Base-by-base conservation (phyloP, 257 asterid species). In the Fraxinus pennsylvanica region DNA sequence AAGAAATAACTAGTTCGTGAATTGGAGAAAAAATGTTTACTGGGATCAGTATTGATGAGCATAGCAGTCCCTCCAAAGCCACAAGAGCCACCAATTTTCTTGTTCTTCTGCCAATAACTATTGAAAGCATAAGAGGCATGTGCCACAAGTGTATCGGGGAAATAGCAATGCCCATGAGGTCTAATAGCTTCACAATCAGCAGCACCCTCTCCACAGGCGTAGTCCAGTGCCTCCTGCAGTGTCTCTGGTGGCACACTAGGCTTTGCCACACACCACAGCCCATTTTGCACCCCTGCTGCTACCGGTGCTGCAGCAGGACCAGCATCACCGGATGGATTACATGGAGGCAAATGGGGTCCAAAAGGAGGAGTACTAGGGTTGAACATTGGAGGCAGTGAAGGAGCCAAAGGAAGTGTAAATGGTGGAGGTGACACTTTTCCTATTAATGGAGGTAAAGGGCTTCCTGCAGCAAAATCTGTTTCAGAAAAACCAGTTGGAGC, bases 61-160 rank as follows among this genome's bases (percentile, higher is more conserved):
- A 92, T 89, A 45, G 99, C 99, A 32, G 97, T 93, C 78, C 98
- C 98, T 47, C 92, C 96, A 85, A 95, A 95, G 12, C 92, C 96
- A 74, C 99, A 93, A 59, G 86, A 86, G 8, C 98, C 99, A 2
- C 99, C 97, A 54, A 63, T 73, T 9, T 21, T 68, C 89, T 91
- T 95, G 6, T 84, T 86, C 87, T 80, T 91, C 90, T 95, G 99
- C 97, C 98, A 95, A 69, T 93, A 91, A 71, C 89, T 91, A 78
- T 95, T 95, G 86, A 92, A 95, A 38, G 99, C 98, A 59, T 89
- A 91, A 1, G 99, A 95, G 30, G 99, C 97, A 78, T 92, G 99
- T 0, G 97, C 96, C 45, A 93, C 92, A 38, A 91, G 66, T 1
- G 85, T 83, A 59, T 89, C 91, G 2, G 99, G 99, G 80, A 25